These are phyloP conservation scores for Yamadazyma trypodendri DNA, from an alignment of 1,139 yeast species.

Conservation along the genomic window DNA sequence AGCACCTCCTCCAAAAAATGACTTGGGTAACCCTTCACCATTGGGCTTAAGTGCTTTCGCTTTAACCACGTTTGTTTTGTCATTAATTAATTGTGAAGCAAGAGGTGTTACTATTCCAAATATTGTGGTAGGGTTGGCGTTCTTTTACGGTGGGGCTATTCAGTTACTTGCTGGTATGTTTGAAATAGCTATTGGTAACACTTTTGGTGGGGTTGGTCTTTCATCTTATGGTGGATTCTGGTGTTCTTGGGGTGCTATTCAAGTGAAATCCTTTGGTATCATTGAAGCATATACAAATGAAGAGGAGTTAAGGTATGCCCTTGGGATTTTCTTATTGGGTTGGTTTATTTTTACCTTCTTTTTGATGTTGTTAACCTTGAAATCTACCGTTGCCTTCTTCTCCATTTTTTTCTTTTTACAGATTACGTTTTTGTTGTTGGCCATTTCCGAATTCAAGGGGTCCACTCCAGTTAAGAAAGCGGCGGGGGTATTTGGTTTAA, in stretches of 20 bases:
- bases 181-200: conserved; percentile 74
- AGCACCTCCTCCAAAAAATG: conserved; percentile 61
- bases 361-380: conserved; percentile 63
- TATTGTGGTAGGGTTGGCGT: conserved; percentile 62
- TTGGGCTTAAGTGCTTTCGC: conserved; percentile 84
- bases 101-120: conserved; percentile 35
- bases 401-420: conserved; percentile 61
- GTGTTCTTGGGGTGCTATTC: conserved; percentile 77
- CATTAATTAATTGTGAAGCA: conserved; percentile 48
- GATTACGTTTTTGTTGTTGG: conserved; percentile 65
- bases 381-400: conserved; percentile 79
- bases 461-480: conserved; percentile 48
- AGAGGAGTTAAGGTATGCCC: conserved; percentile 40
- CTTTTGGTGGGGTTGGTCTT: conserved; percentile 89
- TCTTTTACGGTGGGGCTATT: conserved; percentile 83
- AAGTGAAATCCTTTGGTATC: conserved; percentile 74
- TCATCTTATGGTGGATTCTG: conserved; percentile 87
- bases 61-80: conserved; percentile 76
- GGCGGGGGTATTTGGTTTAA: conserved; percentile 79
- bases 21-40: conserved; percentile 88
- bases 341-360: conserved; percentile 82
- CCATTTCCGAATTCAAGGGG: conserved; percentile 52
- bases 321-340: conserved; percentile 73
- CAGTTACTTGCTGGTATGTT: conserved; percentile 76
- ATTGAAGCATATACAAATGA: conserved; percentile 50